Percentiles rank a stretch among this genome's conserved stretches.
phyloP scores from a whole-genome alignment of 306 rosid species.

The Ammopiptanthus mongolicus region DNA sequence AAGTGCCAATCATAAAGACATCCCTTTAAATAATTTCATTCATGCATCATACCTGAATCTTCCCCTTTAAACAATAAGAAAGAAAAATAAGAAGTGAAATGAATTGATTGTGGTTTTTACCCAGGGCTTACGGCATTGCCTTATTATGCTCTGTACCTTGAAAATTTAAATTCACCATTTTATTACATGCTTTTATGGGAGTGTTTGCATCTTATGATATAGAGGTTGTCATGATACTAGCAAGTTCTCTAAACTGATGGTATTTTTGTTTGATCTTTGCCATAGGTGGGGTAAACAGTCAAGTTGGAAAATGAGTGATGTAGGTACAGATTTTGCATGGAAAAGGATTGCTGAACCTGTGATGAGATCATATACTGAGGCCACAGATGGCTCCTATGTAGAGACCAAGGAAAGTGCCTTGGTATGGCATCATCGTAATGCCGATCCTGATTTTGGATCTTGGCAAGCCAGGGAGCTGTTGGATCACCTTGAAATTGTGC shows the following conservation, averaged over 20 bases:
- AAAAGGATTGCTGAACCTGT: conserved; percentile 74
- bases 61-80: background rate
- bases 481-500: conserved; percentile 79
- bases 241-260: background rate
- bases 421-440: conserved; percentile 75
- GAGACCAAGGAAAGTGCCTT: conserved; percentile 86
- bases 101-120: background rate
- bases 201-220: background rate
- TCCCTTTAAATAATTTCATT: background rate
- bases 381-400: conserved; percentile 78
- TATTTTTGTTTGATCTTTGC: conserved; percentile 10
- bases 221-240: background rate
- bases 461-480: conserved; percentile 80
- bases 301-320: conserved; percentile 57
- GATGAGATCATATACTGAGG: conserved; percentile 69
- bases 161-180: conserved; percentile 2
- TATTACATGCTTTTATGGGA: background rate
- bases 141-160: background rate
- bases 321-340: conserved; percentile 66
- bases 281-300: conserved; percentile 62
- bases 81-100: background rate
- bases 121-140: background rate
- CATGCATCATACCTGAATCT: background rate
- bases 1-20: background rate
- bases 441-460: conserved; percentile 80